Conservation (phyloP, 352 stramenopile genomes). For the Globisporangium megalacanthum region DNA sequence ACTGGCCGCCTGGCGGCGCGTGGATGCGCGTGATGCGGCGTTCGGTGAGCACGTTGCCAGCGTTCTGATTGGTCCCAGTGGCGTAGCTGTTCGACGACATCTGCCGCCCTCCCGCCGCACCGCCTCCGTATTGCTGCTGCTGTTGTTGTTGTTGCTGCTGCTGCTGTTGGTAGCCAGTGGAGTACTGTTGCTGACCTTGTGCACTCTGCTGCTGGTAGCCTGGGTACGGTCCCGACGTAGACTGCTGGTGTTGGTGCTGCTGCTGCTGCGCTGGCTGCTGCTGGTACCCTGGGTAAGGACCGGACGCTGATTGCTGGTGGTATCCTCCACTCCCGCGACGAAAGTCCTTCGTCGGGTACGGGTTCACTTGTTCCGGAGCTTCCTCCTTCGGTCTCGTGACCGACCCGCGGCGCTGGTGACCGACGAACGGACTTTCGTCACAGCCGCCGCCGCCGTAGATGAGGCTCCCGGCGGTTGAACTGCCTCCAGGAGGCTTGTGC, state of each 20-base stretch:
- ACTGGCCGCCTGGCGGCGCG: constrained; percentile 78
- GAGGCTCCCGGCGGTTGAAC: constrained; percentile 65
- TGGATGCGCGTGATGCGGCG: constrained; percentile 87
- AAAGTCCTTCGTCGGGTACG: constrained; percentile 39
- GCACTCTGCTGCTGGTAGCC: constrained; percentile 12
- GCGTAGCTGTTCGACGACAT: constrained; percentile 85
- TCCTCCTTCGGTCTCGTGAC: constrained; percentile 39
- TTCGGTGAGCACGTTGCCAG: constrained; percentile 87
- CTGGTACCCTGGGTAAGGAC: constrained; percentile 9
- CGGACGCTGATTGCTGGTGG: constrained; percentile 11
- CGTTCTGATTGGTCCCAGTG: constrained; percentile 80
- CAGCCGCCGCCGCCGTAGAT: constrained; percentile 60
- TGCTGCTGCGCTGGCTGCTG: constrained; percentile 17
- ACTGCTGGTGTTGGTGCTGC: constrained; percentile 14
- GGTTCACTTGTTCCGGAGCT: constrained; percentile 39
- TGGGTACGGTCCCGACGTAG: constrained; percentile 8
- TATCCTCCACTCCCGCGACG: constrained; percentile 16
- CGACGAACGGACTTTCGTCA: constrained; percentile 42
- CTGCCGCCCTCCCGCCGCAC: constrained; percentile 1
- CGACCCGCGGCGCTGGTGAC: constrained; percentile 38
- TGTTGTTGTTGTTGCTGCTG: constrained; percentile 15
- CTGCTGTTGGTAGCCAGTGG: constrained; percentile 12
- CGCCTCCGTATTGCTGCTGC: constrained; percentile 14
- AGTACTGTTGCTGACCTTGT: constrained; percentile 15
- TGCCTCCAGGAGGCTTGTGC: constrained; percentile 61